Conservation (phyloP, 768 basidiomycete genomes). For the Psilocybe cyanescens region DNA sequence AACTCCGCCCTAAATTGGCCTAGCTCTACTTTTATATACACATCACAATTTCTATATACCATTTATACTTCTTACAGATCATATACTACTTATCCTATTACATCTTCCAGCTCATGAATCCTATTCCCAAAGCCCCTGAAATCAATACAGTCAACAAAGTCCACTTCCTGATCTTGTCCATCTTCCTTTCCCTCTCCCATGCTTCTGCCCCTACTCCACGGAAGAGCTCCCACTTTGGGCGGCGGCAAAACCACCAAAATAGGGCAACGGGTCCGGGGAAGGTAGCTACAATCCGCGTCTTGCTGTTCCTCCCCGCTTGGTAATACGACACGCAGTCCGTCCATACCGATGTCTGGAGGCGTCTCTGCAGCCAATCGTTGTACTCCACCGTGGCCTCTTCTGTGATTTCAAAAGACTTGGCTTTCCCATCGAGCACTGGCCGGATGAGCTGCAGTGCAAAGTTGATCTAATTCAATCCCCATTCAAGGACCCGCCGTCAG, state of each 20-base stretch:
- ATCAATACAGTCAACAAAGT: constrained; percentile 26
- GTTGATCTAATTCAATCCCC: constrained; percentile 41
- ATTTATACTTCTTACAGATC: background rate
- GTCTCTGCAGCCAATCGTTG: constrained; percentile 53
- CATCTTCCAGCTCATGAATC: constrained; percentile 10
- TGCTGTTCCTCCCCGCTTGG: constrained; percentile 35
- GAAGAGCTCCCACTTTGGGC: constrained; percentile 47
- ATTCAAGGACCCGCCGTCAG: background rate
- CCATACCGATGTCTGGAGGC: constrained; percentile 54
- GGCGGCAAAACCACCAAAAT: constrained; percentile 56
- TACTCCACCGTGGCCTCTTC: constrained; percentile 50
- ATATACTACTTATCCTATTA: constrained; percentile 7
- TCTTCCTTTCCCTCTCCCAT: constrained; percentile 36
- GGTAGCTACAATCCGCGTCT: constrained; percentile 47
- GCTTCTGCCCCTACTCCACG: constrained; percentile 41
- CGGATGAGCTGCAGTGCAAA: constrained; percentile 52
- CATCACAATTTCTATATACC: background rate
- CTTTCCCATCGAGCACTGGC: constrained; percentile 52
- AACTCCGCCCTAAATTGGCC: constrained; percentile 36
- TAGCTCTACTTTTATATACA: background rate
- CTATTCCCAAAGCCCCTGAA: constrained; percentile 23
- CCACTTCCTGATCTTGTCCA: constrained; percentile 24
- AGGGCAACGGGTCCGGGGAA: constrained; percentile 58
- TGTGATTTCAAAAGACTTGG: constrained; percentile 53
- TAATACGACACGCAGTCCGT: constrained; percentile 60